Evolutionary conservation across 2,329 filamentous ascomycete genomes (phyloP).

Genomic region (Penicillium sp.): DNA sequence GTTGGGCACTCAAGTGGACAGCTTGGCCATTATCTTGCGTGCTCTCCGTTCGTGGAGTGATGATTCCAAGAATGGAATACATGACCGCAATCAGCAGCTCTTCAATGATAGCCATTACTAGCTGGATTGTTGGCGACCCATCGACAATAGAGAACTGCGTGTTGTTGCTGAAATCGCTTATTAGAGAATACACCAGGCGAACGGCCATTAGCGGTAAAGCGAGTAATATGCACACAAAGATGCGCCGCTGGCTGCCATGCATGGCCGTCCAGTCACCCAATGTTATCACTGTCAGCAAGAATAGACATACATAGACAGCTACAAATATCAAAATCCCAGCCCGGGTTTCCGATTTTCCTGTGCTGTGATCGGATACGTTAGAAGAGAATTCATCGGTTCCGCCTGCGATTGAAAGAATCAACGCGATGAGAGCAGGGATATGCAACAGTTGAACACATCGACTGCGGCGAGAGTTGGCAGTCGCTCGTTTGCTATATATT

Average conservation of each 20-base stretch:
- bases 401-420: background rate
- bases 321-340: background rate
- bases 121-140: background rate
- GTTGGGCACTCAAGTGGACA: background rate
- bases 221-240: background rate
- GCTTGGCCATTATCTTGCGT: background rate
- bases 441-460: conserved; percentile 1
- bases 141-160: background rate
- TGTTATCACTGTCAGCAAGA: background rate
- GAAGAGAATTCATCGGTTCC: background rate
- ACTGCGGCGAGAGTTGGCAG: background rate
- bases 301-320: background rate
- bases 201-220: background rate
- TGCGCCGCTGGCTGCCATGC: background rate
- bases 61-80: background rate
- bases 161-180: background rate
- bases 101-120: background rate
- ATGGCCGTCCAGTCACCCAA: background rate
- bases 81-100: background rate
- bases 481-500: background rate
- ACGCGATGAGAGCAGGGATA: background rate
- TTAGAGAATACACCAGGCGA: background rate
- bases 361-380: background rate
- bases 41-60: background rate
- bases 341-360: background rate